phyloP scores from a whole-genome alignment of 2,329 filamentous ascomycete species.

The Raffaelea deltoideospora region DNA sequence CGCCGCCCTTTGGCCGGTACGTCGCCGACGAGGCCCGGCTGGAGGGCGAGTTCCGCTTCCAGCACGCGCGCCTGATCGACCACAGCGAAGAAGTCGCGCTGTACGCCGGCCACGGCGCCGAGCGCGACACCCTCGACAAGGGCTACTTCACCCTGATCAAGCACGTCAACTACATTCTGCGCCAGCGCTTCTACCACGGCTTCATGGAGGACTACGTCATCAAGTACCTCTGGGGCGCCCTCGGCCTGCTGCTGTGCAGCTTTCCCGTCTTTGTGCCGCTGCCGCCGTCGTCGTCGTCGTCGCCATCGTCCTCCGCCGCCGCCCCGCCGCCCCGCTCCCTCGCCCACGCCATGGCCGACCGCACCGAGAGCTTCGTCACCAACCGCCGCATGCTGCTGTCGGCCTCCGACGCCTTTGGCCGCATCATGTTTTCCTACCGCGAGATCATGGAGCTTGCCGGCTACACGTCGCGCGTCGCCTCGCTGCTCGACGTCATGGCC shows the following conservation, averaged over 20 bases:
- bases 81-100: conserved; percentile 91
- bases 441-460: conserved; percentile 93
- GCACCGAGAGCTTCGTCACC: conserved; percentile 72
- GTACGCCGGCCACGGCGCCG: conserved; percentile 80
- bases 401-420: conserved; percentile 87
- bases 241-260: conserved; percentile 83
- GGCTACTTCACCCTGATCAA: conserved; percentile 98
- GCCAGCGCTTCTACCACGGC: conserved; percentile 87
- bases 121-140: conserved; percentile 94
- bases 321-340: not conserved
- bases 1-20: conserved; percentile 92
- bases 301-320: too few relatives aligned
- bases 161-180: conserved; percentile 90
- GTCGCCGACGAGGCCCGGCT: conserved; percentile 90
- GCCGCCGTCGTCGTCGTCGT: too few relatives aligned
- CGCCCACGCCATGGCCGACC: conserved; percentile 47
- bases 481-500: conserved; percentile 82
- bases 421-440: conserved; percentile 95
- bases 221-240: conserved; percentile 96
- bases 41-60: conserved; percentile 92
- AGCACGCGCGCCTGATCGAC: conserved; percentile 88
- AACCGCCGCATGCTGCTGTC: conserved; percentile 84
- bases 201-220: conserved; percentile 99
- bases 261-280: conserved; percentile 93
- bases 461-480: conserved; percentile 84